Evolutionary conservation across 352 stramenopile species (phyloP).

Genomic region (Globisporangium nagaii): DNA sequence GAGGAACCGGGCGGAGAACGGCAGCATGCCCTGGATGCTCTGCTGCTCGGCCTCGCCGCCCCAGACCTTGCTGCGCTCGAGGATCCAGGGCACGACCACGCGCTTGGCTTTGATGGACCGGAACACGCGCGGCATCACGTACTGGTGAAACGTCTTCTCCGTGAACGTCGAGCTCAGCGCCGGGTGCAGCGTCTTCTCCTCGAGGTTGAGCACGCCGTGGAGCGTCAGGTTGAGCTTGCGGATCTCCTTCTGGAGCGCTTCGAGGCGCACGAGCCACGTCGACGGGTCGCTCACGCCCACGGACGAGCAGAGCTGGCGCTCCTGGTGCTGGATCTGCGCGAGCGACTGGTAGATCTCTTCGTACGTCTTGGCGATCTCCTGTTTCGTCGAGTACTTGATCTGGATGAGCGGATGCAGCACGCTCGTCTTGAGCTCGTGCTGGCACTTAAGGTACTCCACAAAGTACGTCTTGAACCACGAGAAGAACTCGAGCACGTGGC

Average conservation of each 20-base stretch:
- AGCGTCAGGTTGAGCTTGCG: constrained; percentile 66
- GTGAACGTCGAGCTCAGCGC: constrained; percentile 62
- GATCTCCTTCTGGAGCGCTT: constrained; percentile 60
- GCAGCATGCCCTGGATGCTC: constrained; percentile 61
- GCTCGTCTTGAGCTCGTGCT: constrained; percentile 57
- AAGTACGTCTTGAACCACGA: constrained; percentile 76
- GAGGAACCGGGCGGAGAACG: constrained; percentile 72
- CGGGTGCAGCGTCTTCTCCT: constrained; percentile 58
- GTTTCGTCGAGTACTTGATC: constrained; percentile 46
- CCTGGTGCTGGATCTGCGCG: constrained; percentile 47
- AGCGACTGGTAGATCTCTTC: constrained; percentile 58
- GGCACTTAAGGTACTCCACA: constrained; percentile 60
- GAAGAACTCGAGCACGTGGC: constrained; percentile 58
- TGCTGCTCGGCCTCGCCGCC: constrained; percentile 67
- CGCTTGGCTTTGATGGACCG: constrained; percentile 70
- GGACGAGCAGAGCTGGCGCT: constrained; percentile 39
- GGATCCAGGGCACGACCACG: constrained; percentile 81
- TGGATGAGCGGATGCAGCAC: constrained; percentile 57
- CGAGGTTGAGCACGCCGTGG: constrained; percentile 62
- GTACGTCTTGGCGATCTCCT: constrained; percentile 62
- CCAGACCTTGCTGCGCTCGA: constrained; percentile 83
- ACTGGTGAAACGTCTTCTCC: constrained; percentile 63
- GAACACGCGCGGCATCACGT: constrained; percentile 77
- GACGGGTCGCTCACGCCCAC: constrained; percentile 30
- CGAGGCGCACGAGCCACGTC: constrained; percentile 54